Conservation (phyloP, 305 asterid genomes). For the Ruellia speciosa region DNA sequence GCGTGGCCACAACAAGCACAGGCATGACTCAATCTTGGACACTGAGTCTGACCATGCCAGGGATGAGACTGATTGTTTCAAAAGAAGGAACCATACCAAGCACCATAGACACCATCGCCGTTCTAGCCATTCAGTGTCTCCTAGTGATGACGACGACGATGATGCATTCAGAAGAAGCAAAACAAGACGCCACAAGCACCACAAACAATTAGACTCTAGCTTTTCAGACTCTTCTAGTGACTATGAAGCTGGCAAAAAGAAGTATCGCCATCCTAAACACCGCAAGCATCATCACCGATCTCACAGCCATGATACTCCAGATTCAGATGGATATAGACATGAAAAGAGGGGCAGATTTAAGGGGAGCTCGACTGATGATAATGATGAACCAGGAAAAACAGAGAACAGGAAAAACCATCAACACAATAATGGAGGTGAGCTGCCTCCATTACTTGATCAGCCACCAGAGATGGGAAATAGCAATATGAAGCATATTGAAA, state of each 20-base stretch:
- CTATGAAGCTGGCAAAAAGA: slow-evolving; percentile 29
- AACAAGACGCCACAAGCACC: slow-evolving; percentile 31
- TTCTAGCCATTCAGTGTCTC: slow-evolving; percentile 35
- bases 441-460: slow-evolving; percentile 13
- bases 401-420: slow-evolving; percentile 23
- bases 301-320: slow-evolving; percentile 38
- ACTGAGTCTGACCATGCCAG: slow-evolving; percentile 20
- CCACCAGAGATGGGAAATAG: slow-evolving; percentile 22
- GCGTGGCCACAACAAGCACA: slow-evolving; percentile 41
- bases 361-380: slow-evolving; percentile 37
- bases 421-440: slow-evolving; percentile 16
- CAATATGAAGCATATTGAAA: slow-evolving; percentile 12
- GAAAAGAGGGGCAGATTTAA: slow-evolving; percentile 35
- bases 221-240: slow-evolving; percentile 27
- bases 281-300: slow-evolving; percentile 30
- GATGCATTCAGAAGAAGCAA: slow-evolving; percentile 15
- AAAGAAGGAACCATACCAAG: slow-evolving; percentile 31
- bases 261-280: slow-evolving; percentile 30
- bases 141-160: slow-evolving; percentile 33
- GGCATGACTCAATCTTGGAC: slow-evolving; percentile 32
- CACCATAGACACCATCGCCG: slow-evolving; percentile 36
- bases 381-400: slow-evolving; percentile 27
- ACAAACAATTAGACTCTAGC: slow-evolving; percentile 22
- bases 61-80: slow-evolving; percentile 29
- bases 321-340: slow-evolving; percentile 33